Evolutionary conservation across 1,284 basidiomycete genomes (phyloP).

Genomic region (Ustilago bromivora): DNA sequence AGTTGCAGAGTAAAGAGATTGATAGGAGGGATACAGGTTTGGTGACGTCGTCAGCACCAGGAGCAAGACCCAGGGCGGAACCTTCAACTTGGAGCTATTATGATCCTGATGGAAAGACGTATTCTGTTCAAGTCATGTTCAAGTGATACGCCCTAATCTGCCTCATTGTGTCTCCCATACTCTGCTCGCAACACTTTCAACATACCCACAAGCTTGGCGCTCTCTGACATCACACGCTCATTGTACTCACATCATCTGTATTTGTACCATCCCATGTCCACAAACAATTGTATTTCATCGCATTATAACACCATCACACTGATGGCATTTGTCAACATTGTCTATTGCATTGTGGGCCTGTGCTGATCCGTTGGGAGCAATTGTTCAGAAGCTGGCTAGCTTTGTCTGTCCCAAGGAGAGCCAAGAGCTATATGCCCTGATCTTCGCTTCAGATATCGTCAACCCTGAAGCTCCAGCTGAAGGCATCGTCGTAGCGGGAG

Average conservation of each 20-base stretch:
- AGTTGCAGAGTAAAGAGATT: slow-evolving; percentile 96
- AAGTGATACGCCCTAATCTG: slow-evolving; percentile 10
- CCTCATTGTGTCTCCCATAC: neutral
- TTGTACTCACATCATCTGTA: slow-evolving; percentile 23
- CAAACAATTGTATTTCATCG: slow-evolving; percentile 2
- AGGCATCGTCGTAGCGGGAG: neutral
- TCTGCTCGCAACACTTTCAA: neutral
- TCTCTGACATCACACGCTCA: neutral
- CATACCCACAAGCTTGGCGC: slow-evolving; percentile 13
- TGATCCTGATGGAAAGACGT: slow-evolving; percentile 64
- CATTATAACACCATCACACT: slow-evolving; percentile 1
- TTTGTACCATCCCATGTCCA: slow-evolving; percentile 16
- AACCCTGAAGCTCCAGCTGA: neutral
- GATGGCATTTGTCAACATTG: neutral
- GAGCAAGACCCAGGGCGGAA: slow-evolving; percentile 49
- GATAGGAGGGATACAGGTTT: slow-evolving; percentile 73
- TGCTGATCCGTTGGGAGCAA: neutral
- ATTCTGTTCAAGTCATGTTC: slow-evolving; percentile 65
- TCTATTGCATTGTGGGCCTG: neutral
- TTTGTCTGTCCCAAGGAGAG: slow-evolving; percentile 47
- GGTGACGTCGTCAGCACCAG: slow-evolving; percentile 42
- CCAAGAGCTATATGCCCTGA: slow-evolving; percentile 53
- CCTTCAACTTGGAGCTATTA: slow-evolving; percentile 65
- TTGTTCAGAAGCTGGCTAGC: slow-evolving; percentile 34
- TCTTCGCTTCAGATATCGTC: slow-evolving; percentile 44